Evolutionary conservation across 495 filamentous ascomycete species (phyloP).

Genomic region (Penicillium riverlandense): DNA sequence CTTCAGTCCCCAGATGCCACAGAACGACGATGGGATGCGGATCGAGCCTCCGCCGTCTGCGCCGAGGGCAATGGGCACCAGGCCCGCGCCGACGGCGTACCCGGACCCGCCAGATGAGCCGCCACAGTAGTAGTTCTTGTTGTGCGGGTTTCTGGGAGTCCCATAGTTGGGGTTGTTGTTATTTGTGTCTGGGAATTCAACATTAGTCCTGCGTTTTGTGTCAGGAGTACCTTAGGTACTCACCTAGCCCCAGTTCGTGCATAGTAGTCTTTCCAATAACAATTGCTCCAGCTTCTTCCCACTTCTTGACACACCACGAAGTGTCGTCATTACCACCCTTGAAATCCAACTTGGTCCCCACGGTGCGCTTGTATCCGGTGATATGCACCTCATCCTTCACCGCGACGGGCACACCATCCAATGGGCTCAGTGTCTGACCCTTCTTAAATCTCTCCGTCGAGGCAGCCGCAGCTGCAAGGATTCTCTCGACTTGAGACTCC

Average conservation of each 20-base stretch:
- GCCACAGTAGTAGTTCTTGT: slow-evolving; percentile 73
- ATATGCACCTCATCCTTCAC: slow-evolving; percentile 81
- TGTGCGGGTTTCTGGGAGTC: slow-evolving; percentile 80
- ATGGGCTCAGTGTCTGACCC: slow-evolving; percentile 52
- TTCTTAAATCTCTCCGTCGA: slow-evolving; percentile 64
- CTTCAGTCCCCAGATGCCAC: slow-evolving; percentile 85
- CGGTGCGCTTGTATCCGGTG: slow-evolving; percentile 60
- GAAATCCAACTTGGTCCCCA: slow-evolving; percentile 55
- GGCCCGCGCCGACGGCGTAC: slow-evolving; percentile 66
- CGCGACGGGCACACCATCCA: slow-evolving; percentile 83
- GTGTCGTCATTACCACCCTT: slow-evolving; percentile 42
- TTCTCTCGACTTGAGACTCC: slow-evolving; percentile 48
- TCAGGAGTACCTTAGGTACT: slow-evolving; percentile 3
- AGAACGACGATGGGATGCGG: slow-evolving; percentile 73
- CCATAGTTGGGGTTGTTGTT: slow-evolving; percentile 79
- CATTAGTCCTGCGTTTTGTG: background rate
- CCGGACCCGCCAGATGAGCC: slow-evolving; percentile 83
- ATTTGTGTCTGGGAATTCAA: slow-evolving; percentile 51
- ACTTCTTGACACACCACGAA: slow-evolving; percentile 68
- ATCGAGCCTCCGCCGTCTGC: slow-evolving; percentile 85
- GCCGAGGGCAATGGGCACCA: slow-evolving; percentile 77
- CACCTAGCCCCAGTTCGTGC: slow-evolving; percentile 81
- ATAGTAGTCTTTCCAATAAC: slow-evolving; percentile 82
- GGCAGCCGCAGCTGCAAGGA: slow-evolving; percentile 59
- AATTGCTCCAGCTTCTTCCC: slow-evolving; percentile 72